Percentiles rank a stretch among this genome's conserved stretches.
Conservation (phyloP, 495 filamentous ascomycete species). For the Paragyromitra xinjiangensis region DNA sequence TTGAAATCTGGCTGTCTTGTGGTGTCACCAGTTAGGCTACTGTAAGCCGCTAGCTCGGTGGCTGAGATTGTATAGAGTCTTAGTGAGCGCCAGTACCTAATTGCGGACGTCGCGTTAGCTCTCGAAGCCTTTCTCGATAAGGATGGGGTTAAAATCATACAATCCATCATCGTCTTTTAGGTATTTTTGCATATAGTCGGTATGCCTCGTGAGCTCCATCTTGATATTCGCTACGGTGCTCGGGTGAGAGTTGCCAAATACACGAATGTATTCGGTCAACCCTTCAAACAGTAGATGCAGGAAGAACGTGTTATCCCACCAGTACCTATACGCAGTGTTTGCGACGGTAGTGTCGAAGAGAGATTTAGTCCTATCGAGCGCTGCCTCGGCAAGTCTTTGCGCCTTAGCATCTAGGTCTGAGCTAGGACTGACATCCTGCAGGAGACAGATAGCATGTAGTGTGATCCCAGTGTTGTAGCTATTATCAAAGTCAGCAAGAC, state of each 20-base stretch:
- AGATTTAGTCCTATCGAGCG: slow-evolving; percentile 45
- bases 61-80: slow-evolving; percentile 50
- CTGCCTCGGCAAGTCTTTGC: slow-evolving; percentile 43
- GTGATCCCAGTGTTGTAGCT: slow-evolving; percentile 54
- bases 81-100: slow-evolving; percentile 47
- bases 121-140: not conserved
- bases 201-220: slow-evolving; percentile 45
- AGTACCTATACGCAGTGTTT: slow-evolving; percentile 43
- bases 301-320: slow-evolving; percentile 56
- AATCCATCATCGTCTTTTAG: slow-evolving; percentile 53
- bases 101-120: not conserved
- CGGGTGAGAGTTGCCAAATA: slow-evolving; percentile 34
- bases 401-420: slow-evolving; percentile 44
- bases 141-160: slow-evolving; percentile 20
- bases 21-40: slow-evolving; percentile 46
- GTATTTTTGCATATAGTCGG: slow-evolving; percentile 47
- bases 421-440: slow-evolving; percentile 43
- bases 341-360: slow-evolving; percentile 49
- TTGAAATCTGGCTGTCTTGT: slow-evolving; percentile 28
- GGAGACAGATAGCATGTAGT: slow-evolving; percentile 47
- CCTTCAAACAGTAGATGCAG: slow-evolving; percentile 54
- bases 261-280: slow-evolving; percentile 42
- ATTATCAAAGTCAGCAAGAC: slow-evolving; percentile 1
- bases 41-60: slow-evolving; percentile 37
- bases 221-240: slow-evolving; percentile 29